Evolutionary conservation across 352 stramenopile species (phyloP), one percentile per base, ranked within the genome.

Genomic region (Pythium dissimile): DNA sequence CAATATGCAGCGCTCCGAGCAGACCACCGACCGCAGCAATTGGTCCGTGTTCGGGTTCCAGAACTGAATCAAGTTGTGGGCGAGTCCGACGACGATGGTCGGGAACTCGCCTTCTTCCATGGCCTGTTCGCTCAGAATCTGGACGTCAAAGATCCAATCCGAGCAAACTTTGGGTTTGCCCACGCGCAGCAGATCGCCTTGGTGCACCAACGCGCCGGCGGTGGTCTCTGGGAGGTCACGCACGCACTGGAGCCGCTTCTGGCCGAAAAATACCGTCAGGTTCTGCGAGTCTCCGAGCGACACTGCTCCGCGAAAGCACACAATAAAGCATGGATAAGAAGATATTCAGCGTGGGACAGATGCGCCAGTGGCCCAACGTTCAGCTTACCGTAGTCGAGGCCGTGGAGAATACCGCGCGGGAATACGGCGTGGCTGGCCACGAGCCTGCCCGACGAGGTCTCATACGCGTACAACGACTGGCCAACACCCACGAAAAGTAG

Each of bases 131-230:
- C 74, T 69, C 28, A 93, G 60, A 35, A 93, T 60, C 30, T 83
- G 80, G 53, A 83, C 80, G 60, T 93, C 84, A 20, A 93, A 88
- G 31, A 95, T 79, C 86, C 84, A 94, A 59, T 95, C 82, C n/a
- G 69, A 64, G 64, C 87, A 90, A 27, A 80, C 72, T 59, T 85
- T 88, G 18, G 70, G 57, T 43, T 71, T 79, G 42, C 75, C 74
- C 18, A 88, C 27, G 9, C 66, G 61, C 21, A 47, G 18, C 8
- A 87, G 55, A 7, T 55, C 38, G 7, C 16, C 18, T 39, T n/a
- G 26, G 8, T 59, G 43, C 6, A 59, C 38, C 27, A 54, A 15
- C 5, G 68, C 46, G 5, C 69, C 54, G 7, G 60, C 38, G 2
- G 59, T 59, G 11, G 59, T 75, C 51, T 89, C 68, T 1, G 82